phyloP scores from a whole-genome alignment of 75 land plant species.

The Picea sitchensis region DNA sequence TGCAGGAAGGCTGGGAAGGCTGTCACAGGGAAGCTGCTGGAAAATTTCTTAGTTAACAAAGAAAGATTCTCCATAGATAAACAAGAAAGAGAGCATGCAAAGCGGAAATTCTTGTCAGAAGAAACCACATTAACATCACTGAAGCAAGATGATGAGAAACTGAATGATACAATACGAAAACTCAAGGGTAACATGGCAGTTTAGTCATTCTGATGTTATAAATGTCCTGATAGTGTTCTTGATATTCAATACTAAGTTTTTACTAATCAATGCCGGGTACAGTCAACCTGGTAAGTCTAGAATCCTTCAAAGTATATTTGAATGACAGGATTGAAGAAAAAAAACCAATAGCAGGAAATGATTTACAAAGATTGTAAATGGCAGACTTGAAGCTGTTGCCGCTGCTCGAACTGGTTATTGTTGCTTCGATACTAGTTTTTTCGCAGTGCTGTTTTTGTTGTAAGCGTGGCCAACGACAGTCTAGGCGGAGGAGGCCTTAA shows the following conservation, averaged over 20 bases:
- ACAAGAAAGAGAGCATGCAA: conserved; percentile 22
- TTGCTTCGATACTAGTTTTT: neutral
- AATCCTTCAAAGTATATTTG: neutral
- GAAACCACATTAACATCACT: conserved; percentile 9
- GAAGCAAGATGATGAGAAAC: conserved; percentile 17
- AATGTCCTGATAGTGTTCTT: neutral
- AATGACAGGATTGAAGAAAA: neutral
- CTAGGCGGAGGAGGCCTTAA: neutral
- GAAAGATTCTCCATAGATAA: conserved; percentile 17
- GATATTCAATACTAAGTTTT: neutral
- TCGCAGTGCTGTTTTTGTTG: neutral
- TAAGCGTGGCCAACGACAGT: neutral
- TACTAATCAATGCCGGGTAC: neutral
- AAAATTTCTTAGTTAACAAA: conserved; percentile 19
- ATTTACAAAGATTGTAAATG: neutral
- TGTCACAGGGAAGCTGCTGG: conserved; percentile 20
- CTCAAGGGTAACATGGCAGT: conserved; percentile 34
- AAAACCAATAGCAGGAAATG: neutral
- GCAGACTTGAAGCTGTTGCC: conserved; percentile 3
- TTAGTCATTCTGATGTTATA: neutral
- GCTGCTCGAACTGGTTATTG: conserved; percentile 2
- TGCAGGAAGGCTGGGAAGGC: conserved; percentile 49
- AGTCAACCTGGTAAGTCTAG: neutral
- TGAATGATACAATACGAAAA: conserved; percentile 30
- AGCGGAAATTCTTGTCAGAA: conserved; percentile 13